A percentile compares a stretch with the other conserved stretches of the same genome.
These are phyloP conservation scores for Coniochaeta ligniaria DNA, from an alignment of 2,329 filamentous ascomycete genomes.

Conservation along the genomic window DNA sequence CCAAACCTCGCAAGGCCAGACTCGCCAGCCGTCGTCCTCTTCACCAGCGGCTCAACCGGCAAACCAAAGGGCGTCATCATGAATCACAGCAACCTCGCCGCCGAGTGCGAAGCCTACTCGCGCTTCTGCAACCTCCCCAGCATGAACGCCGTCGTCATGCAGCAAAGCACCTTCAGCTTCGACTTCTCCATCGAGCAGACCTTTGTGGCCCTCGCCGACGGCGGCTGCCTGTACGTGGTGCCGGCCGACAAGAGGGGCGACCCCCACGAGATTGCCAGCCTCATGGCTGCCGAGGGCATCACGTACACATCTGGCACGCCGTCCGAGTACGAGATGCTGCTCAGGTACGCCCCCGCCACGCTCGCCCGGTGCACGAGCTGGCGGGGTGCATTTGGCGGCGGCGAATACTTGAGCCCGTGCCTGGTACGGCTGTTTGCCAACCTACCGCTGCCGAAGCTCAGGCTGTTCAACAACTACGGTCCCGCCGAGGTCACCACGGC, in stretches of 20 bases:
- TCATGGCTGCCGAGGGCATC: slow-evolving; percentile 22
- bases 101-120: slow-evolving; percentile 16
- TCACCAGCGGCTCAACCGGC: slow-evolving; percentile 22
- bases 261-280: slow-evolving; percentile 17
- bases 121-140: too few species aligned
- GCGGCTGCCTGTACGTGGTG: slow-evolving; percentile 23
- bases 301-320: slow-evolving; percentile 25
- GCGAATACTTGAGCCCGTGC: slow-evolving; percentile 16
- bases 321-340: slow-evolving; percentile 22
- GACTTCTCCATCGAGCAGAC: slow-evolving; percentile 24
- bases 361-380: slow-evolving; percentile 16
- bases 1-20: background rate
- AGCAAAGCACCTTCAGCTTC: slow-evolving; percentile 26
- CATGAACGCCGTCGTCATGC: slow-evolving; percentile 23
- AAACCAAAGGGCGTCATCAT: slow-evolving; percentile 33
- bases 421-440: slow-evolving; percentile 6
- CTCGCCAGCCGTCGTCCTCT: slow-evolving; percentile 22
- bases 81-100: slow-evolving; percentile 19
- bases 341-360: slow-evolving; percentile 8
- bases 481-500: slow-evolving; percentile 16
- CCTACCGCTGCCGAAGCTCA: slow-evolving; percentile 2
- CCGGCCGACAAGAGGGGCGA: slow-evolving; percentile 20
- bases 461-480: slow-evolving; percentile 18
- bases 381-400: slow-evolving; percentile 21
- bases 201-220: slow-evolving; percentile 20